Conservation (phyloP, 495 filamentous ascomycete genomes). For the Penicillium daleae region DNA sequence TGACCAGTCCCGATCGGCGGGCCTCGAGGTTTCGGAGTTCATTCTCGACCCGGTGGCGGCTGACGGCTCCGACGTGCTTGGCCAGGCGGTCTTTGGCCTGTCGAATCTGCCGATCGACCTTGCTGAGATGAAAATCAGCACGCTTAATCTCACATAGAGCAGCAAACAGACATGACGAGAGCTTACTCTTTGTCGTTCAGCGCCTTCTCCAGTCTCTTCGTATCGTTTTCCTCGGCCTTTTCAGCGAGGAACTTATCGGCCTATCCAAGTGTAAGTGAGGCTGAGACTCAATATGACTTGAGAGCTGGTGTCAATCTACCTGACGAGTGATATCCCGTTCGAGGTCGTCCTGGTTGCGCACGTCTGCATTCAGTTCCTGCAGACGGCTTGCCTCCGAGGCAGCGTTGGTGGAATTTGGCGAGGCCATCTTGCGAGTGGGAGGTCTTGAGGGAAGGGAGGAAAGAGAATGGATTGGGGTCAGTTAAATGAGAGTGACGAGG, state of each 20-base stretch:
- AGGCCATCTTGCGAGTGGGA: slow-evolving; percentile 13
- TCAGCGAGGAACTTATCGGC: slow-evolving; percentile 78
- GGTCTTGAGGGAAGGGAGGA: slow-evolving; percentile 12
- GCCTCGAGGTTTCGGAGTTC: slow-evolving; percentile 67
- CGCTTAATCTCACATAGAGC: neutral
- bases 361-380: slow-evolving; percentile 67
- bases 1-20: slow-evolving; percentile 61
- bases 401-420: slow-evolving; percentile 9
- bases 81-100: slow-evolving; percentile 54
- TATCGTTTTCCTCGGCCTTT: slow-evolving; percentile 84
- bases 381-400: slow-evolving; percentile 63
- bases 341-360: slow-evolving; percentile 83
- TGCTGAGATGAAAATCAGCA: slow-evolving; percentile 37
- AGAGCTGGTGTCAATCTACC: slow-evolving; percentile 26
- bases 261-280: slow-evolving; percentile 41
- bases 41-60: slow-evolving; percentile 54
- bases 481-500: neutral
- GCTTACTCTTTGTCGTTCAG: slow-evolving; percentile 60
- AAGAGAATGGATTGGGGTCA: slow-evolving; percentile 4
- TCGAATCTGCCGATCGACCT: slow-evolving; percentile 50
- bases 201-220: slow-evolving; percentile 82
- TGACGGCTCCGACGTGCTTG: slow-evolving; percentile 51
- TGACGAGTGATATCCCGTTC: slow-evolving; percentile 70
- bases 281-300: neutral
- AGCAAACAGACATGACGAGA: neutral